Evolutionary conservation across 805 yeast species (phyloP), one percentile per base, ranked within the genome.

Genomic region (Candida silvicultrix): DNA sequence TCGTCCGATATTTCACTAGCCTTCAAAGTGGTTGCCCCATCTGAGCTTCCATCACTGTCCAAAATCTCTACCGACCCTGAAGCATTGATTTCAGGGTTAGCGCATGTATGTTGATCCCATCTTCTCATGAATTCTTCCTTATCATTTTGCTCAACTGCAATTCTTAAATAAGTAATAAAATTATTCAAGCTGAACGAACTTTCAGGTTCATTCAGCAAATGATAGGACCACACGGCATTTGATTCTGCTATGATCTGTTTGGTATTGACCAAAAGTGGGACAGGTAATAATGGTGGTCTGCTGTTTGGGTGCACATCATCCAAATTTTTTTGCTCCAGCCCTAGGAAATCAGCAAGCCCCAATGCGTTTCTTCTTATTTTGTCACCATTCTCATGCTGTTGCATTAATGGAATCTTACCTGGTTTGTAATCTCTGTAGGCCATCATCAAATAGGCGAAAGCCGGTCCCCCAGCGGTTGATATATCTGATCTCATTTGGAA

Each of bases 241-340:
- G 92, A 79, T 63, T 92, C 98, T 0, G 83, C 81, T 38, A 85
- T 45, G 1, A 87, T 64, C 49, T 80, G 74, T 20, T 68, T 58
- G 14, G 60, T 49, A 3, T 67, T 50, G 2, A 55, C 54, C 9
- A 85, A 58, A 9, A 69, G 68, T 0, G 69, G 54, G 1, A 78
- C 58, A 1, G 96, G 90, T 38, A 92, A 66, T 47, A 92, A 77
- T 3, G 97, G 97, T 2, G 89, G 78, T 14, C 49, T 49, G 10
- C 45, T 47, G 10, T 51, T 51, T 21, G 54, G 43, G 5, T 41
- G 34, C 4, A 45, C 28, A 22, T 55, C 61, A 18, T 47, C 40
- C 2, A 44, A 46, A 10, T 50, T 15, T 5, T 42, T 46, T 35
- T 56, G 59, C 25, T 55, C 49, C 31, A 65, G 52, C 5, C 62